These are phyloP conservation scores for Pichia sp. DNA, from an alignment of 1,139 yeast genomes.

Conservation along the genomic window DNA sequence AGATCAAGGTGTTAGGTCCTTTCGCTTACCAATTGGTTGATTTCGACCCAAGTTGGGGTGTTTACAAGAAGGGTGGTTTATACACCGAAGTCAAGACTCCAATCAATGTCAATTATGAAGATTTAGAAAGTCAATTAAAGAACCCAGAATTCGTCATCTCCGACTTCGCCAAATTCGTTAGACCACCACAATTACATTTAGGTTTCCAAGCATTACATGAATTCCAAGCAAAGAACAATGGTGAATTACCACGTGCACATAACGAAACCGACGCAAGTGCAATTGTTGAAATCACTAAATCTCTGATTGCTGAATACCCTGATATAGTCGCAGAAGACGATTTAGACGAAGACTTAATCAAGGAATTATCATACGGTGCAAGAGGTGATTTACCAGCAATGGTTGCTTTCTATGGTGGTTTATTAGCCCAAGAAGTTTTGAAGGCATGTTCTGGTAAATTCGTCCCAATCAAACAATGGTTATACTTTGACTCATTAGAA, in stretches of 20 bases:
- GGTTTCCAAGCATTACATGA: conserved; percentile 90
- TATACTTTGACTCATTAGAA: conserved; percentile 93
- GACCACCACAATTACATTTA: conserved; percentile 85
- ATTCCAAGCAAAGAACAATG: conserved; percentile 61
- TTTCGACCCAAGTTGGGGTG: conserved; percentile 53
- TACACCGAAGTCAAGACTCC: conserved; percentile 95
- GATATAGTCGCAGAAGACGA: conserved; percentile 48
- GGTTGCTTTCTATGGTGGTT: conserved; percentile 90
- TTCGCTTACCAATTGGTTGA: conserved; percentile 74
- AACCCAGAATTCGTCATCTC: conserved; percentile 80
- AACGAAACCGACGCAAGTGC: conserved; percentile 74
- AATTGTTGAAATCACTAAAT: conserved; percentile 57
- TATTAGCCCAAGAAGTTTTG: conserved; percentile 94
- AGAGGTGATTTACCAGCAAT: conserved; percentile 91
- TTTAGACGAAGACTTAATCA: conserved; percentile 64
- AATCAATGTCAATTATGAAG: conserved; percentile 54
- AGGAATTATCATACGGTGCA: conserved; percentile 79
- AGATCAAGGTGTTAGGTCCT: conserved; percentile 88
- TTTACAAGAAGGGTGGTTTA: conserved; percentile 79
- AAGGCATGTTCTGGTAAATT: conserved; percentile 96
- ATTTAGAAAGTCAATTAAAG: conserved; percentile 60
- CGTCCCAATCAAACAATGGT: conserved; percentile 84
- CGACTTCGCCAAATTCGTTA: conserved; percentile 92
- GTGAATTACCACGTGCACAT: conserved; percentile 74
- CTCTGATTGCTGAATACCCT: conserved; percentile 57